Evolutionary conservation across 164 flowering plant genomes (phyloP).

Genomic region (Malania oleifera): DNA sequence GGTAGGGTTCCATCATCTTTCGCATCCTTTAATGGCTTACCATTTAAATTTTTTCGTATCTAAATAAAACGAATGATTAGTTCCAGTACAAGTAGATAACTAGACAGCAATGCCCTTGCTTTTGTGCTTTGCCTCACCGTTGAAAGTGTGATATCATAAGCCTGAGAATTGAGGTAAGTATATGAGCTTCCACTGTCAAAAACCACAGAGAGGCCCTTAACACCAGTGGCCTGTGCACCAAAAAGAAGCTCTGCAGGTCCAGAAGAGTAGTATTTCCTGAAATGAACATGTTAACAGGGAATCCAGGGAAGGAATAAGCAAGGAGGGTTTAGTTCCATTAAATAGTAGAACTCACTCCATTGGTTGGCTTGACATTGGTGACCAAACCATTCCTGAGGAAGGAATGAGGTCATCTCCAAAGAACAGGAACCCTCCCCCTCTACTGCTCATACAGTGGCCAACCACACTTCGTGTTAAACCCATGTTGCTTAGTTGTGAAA

Average conservation of each 20-base stretch:
- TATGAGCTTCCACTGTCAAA: constrained; percentile 77
- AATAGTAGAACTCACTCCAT: constrained; percentile 22
- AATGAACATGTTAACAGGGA: not conserved
- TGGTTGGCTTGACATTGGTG: constrained; percentile 25
- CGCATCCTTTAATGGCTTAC: constrained; percentile 46
- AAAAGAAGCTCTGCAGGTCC: constrained; percentile 51
- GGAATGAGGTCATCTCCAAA: constrained; percentile 50
- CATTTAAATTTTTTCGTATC: constrained; percentile 48
- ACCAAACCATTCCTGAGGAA: constrained; percentile 44
- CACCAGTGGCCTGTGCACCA: constrained; percentile 31
- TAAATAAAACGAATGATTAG: constrained; percentile 18
- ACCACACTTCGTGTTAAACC: constrained; percentile 39
- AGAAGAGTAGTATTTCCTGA: constrained; percentile 41
- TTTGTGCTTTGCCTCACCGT: constrained; percentile 28
- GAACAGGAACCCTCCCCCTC: constrained; percentile 60
- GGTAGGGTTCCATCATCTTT: constrained; percentile 56
- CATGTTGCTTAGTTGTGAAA: constrained; percentile 30
- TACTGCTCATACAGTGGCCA: constrained; percentile 53
- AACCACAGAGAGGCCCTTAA: constrained; percentile 35
- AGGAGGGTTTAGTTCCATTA: not conserved
- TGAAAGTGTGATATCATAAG: constrained; percentile 34
- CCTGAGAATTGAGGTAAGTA: constrained; percentile 43
- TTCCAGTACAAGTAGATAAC: not conserved
- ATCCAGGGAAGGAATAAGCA: not conserved
- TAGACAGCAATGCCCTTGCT: not conserved